Conservation (phyloP, 78 protist species). For the Dictyostelium citrinum region DNA sequence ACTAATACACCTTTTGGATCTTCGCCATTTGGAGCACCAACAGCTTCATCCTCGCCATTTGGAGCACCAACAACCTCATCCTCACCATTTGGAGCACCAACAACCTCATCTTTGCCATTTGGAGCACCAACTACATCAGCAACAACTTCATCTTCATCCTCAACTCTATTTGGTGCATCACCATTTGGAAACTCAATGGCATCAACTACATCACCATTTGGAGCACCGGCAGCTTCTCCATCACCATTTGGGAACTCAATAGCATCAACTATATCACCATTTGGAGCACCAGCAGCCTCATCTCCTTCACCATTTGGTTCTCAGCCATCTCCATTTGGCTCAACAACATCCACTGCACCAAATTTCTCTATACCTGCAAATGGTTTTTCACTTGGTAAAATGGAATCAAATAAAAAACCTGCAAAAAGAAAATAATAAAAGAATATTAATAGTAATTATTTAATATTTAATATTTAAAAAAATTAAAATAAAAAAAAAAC, state of each 20-base stretch:
- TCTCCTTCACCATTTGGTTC: background rate
- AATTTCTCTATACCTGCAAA: background rate
- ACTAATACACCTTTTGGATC: background rate
- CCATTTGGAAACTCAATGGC: background rate
- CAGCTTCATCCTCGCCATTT: background rate
- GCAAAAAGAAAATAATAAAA: background rate
- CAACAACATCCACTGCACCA: background rate
- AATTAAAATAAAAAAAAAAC: background rate
- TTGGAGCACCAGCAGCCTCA: background rate
- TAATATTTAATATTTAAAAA: background rate
- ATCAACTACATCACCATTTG: background rate
- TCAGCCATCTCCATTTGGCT: background rate
- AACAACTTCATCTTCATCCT: background rate
- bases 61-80: background rate
- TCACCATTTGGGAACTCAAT: conserved; percentile 11
- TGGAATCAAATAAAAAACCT: background rate
- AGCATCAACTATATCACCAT: no score
- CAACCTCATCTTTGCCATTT: background rate
- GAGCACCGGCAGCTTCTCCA: background rate
- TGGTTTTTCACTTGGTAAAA: background rate
- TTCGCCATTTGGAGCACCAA: background rate
- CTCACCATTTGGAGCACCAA: background rate
- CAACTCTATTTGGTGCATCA: background rate
- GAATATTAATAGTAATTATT: background rate
- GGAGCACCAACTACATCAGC: background rate